These are phyloP conservation scores for Candida piceae DNA, from an alignment of 805 yeast genomes.

Conservation along the genomic window DNA sequence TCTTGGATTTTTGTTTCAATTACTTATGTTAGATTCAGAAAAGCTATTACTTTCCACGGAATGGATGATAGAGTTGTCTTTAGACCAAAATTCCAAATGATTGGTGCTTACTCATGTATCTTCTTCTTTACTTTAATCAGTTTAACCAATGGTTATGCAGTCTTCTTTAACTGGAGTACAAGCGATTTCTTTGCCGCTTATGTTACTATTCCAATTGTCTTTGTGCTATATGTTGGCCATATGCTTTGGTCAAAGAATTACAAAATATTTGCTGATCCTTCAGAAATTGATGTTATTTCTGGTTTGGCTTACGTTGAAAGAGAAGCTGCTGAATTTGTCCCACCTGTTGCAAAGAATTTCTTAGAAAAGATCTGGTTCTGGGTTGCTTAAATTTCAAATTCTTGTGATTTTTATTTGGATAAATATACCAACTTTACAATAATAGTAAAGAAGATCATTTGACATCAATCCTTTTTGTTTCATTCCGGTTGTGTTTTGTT, in stretches of 20 bases:
- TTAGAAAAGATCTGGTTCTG: slow-evolving; percentile 41
- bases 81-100: slow-evolving; percentile 52
- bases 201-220: slow-evolving; percentile 51
- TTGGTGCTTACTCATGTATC: slow-evolving; percentile 48
- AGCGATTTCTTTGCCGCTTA: slow-evolving; percentile 63
- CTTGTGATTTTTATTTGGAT: no score
- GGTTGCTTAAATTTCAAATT: slow-evolving; percentile 16
- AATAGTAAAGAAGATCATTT: no score
- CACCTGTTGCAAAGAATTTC: slow-evolving; percentile 32
- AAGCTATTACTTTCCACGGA: slow-evolving; percentile 49
- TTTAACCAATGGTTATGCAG: slow-evolving; percentile 52
- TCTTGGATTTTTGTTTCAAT: slow-evolving; percentile 54
- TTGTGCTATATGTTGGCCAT: slow-evolving; percentile 50
- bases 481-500: no score
- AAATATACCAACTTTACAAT: no score
- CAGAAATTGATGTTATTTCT: slow-evolving; percentile 49
- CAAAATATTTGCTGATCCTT: slow-evolving; percentile 43
- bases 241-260: slow-evolving; percentile 38
- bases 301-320: slow-evolving; percentile 52
- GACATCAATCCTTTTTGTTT: no score
- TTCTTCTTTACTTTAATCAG: slow-evolving; percentile 42
- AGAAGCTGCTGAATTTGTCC: slow-evolving; percentile 36
- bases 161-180: slow-evolving; percentile 46
- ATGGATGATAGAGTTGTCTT: slow-evolving; percentile 53
- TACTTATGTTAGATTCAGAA: slow-evolving; percentile 60